Conservation (phyloP, 352 stramenopile genomes). For the Phytophthora palmivora region DNA sequence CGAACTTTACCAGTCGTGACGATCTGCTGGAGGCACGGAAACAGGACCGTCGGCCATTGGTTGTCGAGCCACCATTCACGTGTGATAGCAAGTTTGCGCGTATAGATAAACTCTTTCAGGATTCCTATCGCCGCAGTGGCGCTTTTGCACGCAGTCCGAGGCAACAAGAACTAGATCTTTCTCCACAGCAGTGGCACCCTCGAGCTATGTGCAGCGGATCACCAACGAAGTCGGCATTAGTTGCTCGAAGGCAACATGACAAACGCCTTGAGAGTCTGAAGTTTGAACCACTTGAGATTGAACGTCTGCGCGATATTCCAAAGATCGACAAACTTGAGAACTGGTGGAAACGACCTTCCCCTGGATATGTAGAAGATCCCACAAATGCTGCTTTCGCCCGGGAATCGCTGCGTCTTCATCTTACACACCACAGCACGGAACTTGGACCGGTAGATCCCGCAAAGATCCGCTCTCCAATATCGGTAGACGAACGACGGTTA, state of each 20-base stretch:
- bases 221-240: slow-evolving; percentile 45
- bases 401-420: slow-evolving; percentile 58
- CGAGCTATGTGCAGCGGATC: slow-evolving; percentile 44
- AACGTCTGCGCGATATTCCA: slow-evolving; percentile 58
- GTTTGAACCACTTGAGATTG: slow-evolving; percentile 64
- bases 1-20: slow-evolving; percentile 47
- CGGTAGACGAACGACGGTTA: slow-evolving; percentile 43
- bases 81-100: slow-evolving; percentile 51
- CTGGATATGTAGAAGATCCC: slow-evolving; percentile 70
- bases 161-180: slow-evolving; percentile 30
- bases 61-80: slow-evolving; percentile 29
- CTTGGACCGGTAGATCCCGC: slow-evolving; percentile 55
- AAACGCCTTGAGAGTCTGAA: slow-evolving; percentile 48
- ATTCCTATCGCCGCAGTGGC: slow-evolving; percentile 57
- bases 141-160: slow-evolving; percentile 46
- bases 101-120: slow-evolving; percentile 55
- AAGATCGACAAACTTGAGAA: slow-evolving; percentile 45
- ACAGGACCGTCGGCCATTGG: slow-evolving; percentile 48
- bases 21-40: slow-evolving; percentile 56
- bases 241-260: slow-evolving; percentile 41
- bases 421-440: slow-evolving; percentile 34
- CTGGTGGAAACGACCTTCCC: slow-evolving; percentile 64
- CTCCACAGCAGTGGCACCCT: slow-evolving; percentile 42
- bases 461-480: slow-evolving; percentile 47
- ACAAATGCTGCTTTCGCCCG: slow-evolving; percentile 33